Base-by-base conservation (phyloP, 2,329 filamentous ascomycete genomes). In the Dendrostoma leiphaemia region DNA sequence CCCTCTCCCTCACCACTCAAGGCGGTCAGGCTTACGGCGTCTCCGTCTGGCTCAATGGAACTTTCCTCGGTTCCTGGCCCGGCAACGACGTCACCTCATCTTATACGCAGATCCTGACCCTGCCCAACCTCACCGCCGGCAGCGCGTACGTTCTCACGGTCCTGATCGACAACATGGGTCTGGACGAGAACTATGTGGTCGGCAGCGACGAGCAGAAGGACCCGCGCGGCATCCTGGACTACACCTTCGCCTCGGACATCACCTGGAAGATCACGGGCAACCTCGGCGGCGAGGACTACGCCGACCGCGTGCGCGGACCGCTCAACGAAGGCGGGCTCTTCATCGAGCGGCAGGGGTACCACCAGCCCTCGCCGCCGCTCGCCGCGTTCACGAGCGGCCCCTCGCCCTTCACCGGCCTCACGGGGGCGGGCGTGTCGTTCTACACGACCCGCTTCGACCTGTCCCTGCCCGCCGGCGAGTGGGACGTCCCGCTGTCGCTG, bases 141-240 rank as follows among this genome's bases (percentile, higher is more conserved):
- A 72, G 75, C 35, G 60, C 70, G 0, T 83, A 88, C 65, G 76
- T 84, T 19, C 69, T 90, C 63, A 89, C 86, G 0, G 72, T 90
- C 4, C 70, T 90, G 0, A 71, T 90, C 21, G 88, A 90, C 68
- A 83, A 85, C 68, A 86, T 85, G 72, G 86, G 87, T 0, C 73
- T 88, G 1, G 80, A 89, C 56, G 80, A 86, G 61, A 81, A 85
- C 67, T 82, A 78, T 71, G 71, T 71, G 10, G 77, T 83, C 2
- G 82, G 81, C 2, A 61, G 68, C 5, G 81, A 84, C 29, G 65
- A 69, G 4, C 83, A 85, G 74, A 84, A 84, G 74, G 71, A 75
- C 53, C 79, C 75, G 3, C 80, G 77, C 51, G 84, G 78, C 23
- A 79, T 88, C 57, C 67, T 86, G 28, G 70, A 80, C 67, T 87